A percentile compares a stretch with the other conserved stretches of the same genome.
These are phyloP conservation scores for Pythium plurisporium DNA, from an alignment of 352 stramenopile species.

Conservation along the genomic window DNA sequence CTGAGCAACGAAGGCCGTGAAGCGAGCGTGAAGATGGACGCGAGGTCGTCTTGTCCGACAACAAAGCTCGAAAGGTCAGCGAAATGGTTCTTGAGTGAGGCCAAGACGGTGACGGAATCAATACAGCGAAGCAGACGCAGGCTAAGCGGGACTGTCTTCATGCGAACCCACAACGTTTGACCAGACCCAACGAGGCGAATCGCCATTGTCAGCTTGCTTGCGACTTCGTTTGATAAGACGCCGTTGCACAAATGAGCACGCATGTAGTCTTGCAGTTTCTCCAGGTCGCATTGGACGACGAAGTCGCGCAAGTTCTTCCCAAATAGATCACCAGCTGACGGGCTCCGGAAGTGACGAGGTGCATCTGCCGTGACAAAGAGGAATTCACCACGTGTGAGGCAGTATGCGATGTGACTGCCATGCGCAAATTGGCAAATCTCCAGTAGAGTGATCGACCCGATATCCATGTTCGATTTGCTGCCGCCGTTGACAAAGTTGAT, in stretches of 20 bases:
- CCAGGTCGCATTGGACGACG: slow-evolving; percentile 43
- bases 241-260: slow-evolving; percentile 25
- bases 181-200: slow-evolving; percentile 29
- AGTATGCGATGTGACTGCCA: slow-evolving; percentile 57
- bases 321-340: slow-evolving; percentile 43
- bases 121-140: slow-evolving; percentile 78
- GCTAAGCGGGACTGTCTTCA: slow-evolving; percentile 57
- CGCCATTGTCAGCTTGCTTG: slow-evolving; percentile 38
- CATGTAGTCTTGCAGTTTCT: slow-evolving; percentile 61
- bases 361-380: slow-evolving; percentile 56
- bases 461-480: slow-evolving; percentile 31
- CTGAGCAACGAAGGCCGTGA: background rate
- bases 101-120: slow-evolving; percentile 54
- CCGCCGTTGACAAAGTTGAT: background rate
- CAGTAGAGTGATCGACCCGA: slow-evolving; percentile 52
- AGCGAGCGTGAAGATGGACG: slow-evolving; percentile 27
- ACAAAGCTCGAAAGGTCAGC: slow-evolving; percentile 74
- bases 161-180: slow-evolving; percentile 44
- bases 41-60: slow-evolving; percentile 59
- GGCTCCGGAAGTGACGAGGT: slow-evolving; percentile 31
- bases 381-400: slow-evolving; percentile 67
- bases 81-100: slow-evolving; percentile 37
- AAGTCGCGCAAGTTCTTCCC: slow-evolving; percentile 61
- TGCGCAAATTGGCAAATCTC: slow-evolving; percentile 50
- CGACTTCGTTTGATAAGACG: slow-evolving; percentile 8